phyloP scores from a whole-genome alignment of 2,329 filamentous ascomycete species.

The Hawksworthiomyces lignivorus region DNA sequence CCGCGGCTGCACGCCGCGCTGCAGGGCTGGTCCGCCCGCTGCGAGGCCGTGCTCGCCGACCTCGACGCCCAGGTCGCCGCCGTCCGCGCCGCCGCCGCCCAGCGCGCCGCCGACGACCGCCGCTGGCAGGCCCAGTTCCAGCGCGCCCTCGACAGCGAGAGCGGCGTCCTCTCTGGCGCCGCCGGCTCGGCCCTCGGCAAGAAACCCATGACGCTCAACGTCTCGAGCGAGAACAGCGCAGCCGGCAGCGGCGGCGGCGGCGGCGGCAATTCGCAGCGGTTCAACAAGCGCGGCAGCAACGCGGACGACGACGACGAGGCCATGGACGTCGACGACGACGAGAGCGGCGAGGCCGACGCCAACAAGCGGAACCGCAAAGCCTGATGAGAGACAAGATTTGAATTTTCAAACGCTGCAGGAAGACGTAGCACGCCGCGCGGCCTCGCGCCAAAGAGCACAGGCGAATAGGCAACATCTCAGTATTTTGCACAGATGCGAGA shows the following conservation, averaged over 20 bases:
- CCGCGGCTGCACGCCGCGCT: constrained; percentile 61
- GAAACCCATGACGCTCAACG: constrained; percentile 17
- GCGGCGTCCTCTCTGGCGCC: constrained; percentile 14
- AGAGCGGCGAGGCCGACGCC: constrained; percentile 32
- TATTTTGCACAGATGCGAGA: too few species aligned
- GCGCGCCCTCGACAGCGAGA: constrained; percentile 39
- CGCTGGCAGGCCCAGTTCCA: constrained; percentile 42
- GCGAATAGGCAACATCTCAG: too few species aligned
- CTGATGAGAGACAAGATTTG: too few species aligned
- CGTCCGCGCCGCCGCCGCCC: constrained; percentile 53
- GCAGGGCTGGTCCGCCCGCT: constrained; percentile 69
- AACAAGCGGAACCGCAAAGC: constrained; percentile 48
- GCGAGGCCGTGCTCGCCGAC: constrained; percentile 62
- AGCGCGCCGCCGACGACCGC: constrained; percentile 42
- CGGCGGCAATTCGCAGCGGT: constrained; percentile 17
- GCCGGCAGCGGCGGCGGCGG: constrained; percentile 9
- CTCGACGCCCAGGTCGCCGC: constrained; percentile 67
- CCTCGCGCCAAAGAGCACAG: too few species aligned
- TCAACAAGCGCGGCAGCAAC: constrained; percentile 27
- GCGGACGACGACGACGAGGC: constrained; percentile 15
- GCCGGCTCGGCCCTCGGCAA: constrained; percentile 15
- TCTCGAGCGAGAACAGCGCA: background rate
- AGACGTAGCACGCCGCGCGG: too few species aligned
- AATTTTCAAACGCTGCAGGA: too few species aligned
- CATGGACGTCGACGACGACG: constrained; percentile 49